Evolutionary conservation across 73 alveolate genomes (phyloP), one percentile per base, ranked within the genome.

Genomic region (Paramecium bursaria): DNA sequence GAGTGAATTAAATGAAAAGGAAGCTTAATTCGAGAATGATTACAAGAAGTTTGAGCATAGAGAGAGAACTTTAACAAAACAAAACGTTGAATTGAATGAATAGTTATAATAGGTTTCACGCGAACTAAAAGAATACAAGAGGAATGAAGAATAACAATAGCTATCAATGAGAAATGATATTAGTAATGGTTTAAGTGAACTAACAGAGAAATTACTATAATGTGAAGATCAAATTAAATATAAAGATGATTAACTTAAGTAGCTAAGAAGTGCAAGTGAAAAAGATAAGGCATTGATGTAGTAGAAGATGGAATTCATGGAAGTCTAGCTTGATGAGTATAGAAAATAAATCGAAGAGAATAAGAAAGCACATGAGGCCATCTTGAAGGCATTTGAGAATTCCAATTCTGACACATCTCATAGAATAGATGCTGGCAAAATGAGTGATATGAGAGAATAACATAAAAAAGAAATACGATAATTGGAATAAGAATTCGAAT

Each of bases 301-400:
- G 22, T 73, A 79, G 44, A 79, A 79, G 31, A 79, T 53, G 54
- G 89, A 79, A 55, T 79, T 79, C 52, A 61, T 55, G 50, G 74
- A 79, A 42, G 89, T 79, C 21, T 73, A 79, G 54, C 46, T 53
- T 10, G 89, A 79, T 23, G 89, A 79, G 22, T 79, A 61, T 3
- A 79, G 46, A 44, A 61, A 79, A 39, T 55, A 79, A 55, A 42
- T 79, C 3, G 89, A 79, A 79, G 89, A 79, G 46, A 79, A 79
- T 33, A 79, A 79, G 26, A 79, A 73, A 30, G 77, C 89, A 9
- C 89, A 79, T 54, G 89, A 79, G 1, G 89, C 85, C 9, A 79
- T 79, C 22, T 31, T 79, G 80, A 79, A 79, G 25, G 89, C 89
- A 39, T 79, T 79, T 48, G 89, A 79, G 25, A 53, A 48, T 53